Percentiles rank a stretch among this genome's conserved stretches.
phyloP scores from a whole-genome alignment of 2,329 filamentous ascomycete genomes.

The Raffaelea arxii region DNA sequence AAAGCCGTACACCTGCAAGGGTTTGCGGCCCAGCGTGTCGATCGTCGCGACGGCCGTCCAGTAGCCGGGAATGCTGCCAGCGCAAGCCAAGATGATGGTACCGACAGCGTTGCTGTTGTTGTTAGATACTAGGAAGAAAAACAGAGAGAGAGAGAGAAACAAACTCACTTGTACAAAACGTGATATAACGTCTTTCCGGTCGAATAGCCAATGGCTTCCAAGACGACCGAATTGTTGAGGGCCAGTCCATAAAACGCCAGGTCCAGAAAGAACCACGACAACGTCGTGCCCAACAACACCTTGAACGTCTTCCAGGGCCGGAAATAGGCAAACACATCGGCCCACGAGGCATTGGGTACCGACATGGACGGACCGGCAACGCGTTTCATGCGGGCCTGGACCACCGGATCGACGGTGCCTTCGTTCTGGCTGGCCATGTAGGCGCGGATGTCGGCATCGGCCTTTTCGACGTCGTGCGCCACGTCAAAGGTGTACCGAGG shows the following conservation, averaged over 20 bases:
- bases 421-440: constrained; percentile 40
- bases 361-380: constrained; percentile 23
- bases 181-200: constrained; percentile 55
- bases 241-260: constrained; percentile 60
- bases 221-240: constrained; percentile 65
- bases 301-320: constrained; percentile 59
- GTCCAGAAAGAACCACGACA: constrained; percentile 77
- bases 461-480: constrained; percentile 64
- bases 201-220: constrained; percentile 63
- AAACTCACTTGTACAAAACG: constrained; percentile 47
- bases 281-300: constrained; percentile 63
- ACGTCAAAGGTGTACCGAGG: constrained; percentile 63
- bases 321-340: constrained; percentile 60
- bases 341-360: constrained; percentile 58
- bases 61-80: constrained; percentile 71
- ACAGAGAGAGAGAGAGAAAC: not conserved
- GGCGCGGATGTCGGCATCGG: constrained; percentile 59
- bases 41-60: constrained; percentile 66
- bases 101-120: constrained; percentile 50
- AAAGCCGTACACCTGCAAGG: constrained; percentile 60
- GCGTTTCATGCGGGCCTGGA: constrained; percentile 44
- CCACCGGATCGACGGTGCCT: constrained; percentile 36
- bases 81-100: constrained; percentile 67
- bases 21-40: constrained; percentile 67
- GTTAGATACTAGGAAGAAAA: not conserved